These are phyloP conservation scores for Aspergillus indologenus DNA, from an alignment of 495 filamentous ascomycete species.

Conservation along the genomic window DNA sequence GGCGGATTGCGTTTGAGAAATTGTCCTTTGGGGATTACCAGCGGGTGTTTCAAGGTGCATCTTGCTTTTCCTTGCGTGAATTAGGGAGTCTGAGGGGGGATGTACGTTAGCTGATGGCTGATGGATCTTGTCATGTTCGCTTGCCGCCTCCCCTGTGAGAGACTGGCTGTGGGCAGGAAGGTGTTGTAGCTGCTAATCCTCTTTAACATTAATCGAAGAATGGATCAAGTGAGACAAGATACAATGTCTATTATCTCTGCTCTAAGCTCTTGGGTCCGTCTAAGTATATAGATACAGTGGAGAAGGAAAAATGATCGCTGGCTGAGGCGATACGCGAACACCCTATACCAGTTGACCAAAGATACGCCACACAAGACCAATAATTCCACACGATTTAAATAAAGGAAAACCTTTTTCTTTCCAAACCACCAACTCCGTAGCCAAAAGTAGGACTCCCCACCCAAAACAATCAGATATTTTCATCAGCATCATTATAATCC, in stretches of 20 bases:
- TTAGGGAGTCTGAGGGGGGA: too few relatives aligned
- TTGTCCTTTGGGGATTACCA: slow-evolving; percentile 7
- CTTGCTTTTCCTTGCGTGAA: too few relatives aligned
- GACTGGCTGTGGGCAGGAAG: too few relatives aligned
- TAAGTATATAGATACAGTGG: not conserved
- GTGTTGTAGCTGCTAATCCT: too few relatives aligned
- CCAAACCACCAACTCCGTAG: not conserved
- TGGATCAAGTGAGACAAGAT: not conserved
- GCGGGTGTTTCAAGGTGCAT: too few relatives aligned
- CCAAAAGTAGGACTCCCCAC: too few relatives aligned
- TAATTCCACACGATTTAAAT: not conserved
- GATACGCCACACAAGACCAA: not conserved
- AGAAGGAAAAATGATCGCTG: not conserved
- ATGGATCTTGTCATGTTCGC: too few relatives aligned
- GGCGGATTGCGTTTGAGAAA: too few relatives aligned
- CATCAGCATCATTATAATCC: not conserved
- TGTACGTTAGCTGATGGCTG: too few relatives aligned
- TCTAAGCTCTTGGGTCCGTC: not conserved
- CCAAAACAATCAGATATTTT: not conserved
- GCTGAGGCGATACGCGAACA: not conserved
- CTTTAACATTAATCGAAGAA: not conserved
- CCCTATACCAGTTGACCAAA: not conserved
- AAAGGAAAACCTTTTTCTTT: not conserved
- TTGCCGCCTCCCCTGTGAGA: too few relatives aligned
- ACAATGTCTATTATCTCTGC: not conserved